Percentiles rank a stretch among this genome's conserved stretches.
These are phyloP conservation scores for Porodaedalea pini DNA, from an alignment of 1,284 basidiomycete genomes.

Conservation along the genomic window DNA sequence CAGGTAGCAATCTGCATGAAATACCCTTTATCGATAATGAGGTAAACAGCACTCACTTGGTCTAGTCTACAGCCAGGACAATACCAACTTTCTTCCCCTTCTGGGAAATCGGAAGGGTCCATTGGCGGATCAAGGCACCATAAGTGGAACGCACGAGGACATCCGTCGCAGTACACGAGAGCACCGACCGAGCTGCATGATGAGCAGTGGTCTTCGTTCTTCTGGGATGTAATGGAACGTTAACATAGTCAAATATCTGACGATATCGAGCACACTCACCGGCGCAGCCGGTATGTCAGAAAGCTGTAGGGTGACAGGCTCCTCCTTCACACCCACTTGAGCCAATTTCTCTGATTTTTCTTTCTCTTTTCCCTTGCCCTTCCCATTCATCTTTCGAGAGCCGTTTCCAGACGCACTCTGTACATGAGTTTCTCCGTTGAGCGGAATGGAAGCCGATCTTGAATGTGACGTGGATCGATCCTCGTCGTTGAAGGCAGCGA, in stretches of 20 bases:
- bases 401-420: slow-evolving; percentile 30
- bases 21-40: slow-evolving; percentile 24
- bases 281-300: slow-evolving; percentile 28
- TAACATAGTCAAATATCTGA: slow-evolving; percentile 5
- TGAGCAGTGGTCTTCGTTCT: slow-evolving; percentile 94
- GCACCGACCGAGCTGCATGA: slow-evolving; percentile 80
- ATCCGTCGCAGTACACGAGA: slow-evolving; percentile 94
- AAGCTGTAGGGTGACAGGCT: slow-evolving; percentile 37
- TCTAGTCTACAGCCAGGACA: slow-evolving; percentile 74
- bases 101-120: slow-evolving; percentile 79
- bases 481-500: slow-evolving; percentile 26
- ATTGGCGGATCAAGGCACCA: slow-evolving; percentile 95
- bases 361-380: slow-evolving; percentile 53
- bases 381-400: slow-evolving; percentile 48
- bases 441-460: slow-evolving; percentile 12
- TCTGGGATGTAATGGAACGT: slow-evolving; percentile 38
- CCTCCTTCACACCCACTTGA: slow-evolving; percentile 62
- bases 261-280: slow-evolving; percentile 25
- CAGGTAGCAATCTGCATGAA: slow-evolving; percentile 21
- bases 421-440: slow-evolving; percentile 25
- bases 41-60: slow-evolving; percentile 47
- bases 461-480: slow-evolving; percentile 12
- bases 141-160: slow-evolving; percentile 93
- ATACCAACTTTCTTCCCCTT: slow-evolving; percentile 87
- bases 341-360: slow-evolving; percentile 22